Percentiles rank a stretch among this genome's conserved stretches.
phyloP scores from a whole-genome alignment of 2,329 filamentous ascomycete species.

The Phaeosphaeriaceae sp. region DNA sequence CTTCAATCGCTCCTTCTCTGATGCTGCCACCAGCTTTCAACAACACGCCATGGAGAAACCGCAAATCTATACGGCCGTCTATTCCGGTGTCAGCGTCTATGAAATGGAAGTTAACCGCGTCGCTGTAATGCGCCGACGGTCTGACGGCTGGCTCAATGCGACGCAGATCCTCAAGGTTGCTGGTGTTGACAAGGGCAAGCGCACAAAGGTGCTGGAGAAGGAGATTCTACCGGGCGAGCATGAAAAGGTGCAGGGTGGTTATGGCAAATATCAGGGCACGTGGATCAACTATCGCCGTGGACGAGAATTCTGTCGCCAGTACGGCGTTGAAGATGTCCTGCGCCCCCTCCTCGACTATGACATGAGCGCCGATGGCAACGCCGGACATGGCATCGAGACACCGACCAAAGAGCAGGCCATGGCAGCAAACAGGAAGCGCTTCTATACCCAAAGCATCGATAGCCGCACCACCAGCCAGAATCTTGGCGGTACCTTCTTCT shows the following conservation, averaged over 20 bases:
- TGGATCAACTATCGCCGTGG: slow-evolving; percentile 97
- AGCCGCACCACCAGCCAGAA: slow-evolving; percentile 66
- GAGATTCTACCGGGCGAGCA: slow-evolving; percentile 96
- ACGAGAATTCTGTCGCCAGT: slow-evolving; percentile 84
- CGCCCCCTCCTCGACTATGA: slow-evolving; percentile 80
- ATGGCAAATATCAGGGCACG: slow-evolving; percentile 98
- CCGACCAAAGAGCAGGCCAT: slow-evolving; percentile 99
- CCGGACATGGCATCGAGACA: slow-evolving; percentile 82
- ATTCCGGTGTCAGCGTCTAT: slow-evolving; percentile 95
- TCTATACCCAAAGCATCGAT: slow-evolving; percentile 81
- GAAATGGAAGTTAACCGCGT: slow-evolving; percentile 97
- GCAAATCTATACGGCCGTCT: slow-evolving; percentile 72
- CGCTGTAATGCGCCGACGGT: slow-evolving; percentile 93
- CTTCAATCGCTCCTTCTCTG: slow-evolving; percentile 48
- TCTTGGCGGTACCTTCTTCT: slow-evolving; percentile 88
- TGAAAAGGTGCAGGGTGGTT: slow-evolving; percentile 97
- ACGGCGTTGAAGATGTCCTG: slow-evolving; percentile 77
- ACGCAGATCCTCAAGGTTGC: slow-evolving; percentile 98
- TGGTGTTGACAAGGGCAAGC: slow-evolving; percentile 95
- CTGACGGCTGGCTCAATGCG: slow-evolving; percentile 96
- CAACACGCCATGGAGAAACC: slow-evolving; percentile 52
- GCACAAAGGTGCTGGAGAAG: slow-evolving; percentile 97
- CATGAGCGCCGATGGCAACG: slow-evolving; percentile 74
- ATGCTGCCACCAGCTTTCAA: slow-evolving; percentile 39
- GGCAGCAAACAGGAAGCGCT: slow-evolving; percentile 86